Percentiles rank a stretch among this genome's conserved stretches.
phyloP scores from a whole-genome alignment of 2,329 filamentous ascomycete genomes.

The Nannizzia gypsea region DNA sequence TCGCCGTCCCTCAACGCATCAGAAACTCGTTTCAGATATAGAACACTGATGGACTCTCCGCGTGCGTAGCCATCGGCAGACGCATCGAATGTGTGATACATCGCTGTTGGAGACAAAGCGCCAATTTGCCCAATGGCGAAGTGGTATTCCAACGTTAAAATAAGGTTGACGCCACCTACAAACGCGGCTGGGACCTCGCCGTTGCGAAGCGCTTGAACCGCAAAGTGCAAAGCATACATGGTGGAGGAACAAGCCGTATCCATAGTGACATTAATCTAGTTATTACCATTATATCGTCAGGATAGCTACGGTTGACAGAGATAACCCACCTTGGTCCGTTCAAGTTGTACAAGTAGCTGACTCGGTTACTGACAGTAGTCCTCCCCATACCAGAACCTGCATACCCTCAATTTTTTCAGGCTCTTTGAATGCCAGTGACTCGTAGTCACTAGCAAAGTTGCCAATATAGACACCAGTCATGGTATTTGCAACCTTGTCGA shows the following conservation, averaged over 20 bases:
- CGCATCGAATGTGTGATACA: slow-evolving; percentile 9
- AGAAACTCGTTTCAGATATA: too few relatives aligned
- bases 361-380: slow-evolving; percentile 8
- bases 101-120: slow-evolving; percentile 13
- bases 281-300: not conserved
- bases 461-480: not conserved
- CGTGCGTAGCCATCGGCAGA: too few relatives aligned
- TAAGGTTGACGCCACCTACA: not conserved
- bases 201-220: slow-evolving; percentile 1
- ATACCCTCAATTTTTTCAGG: not conserved
- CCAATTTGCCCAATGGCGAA: not conserved
- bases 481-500: not conserved
- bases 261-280: not conserved
- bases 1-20: too few relatives aligned
- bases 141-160: not conserved
- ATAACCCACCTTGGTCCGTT: slow-evolving; percentile 8
- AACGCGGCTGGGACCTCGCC: slow-evolving; percentile 14
- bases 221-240: slow-evolving; percentile 7
- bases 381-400: not conserved
- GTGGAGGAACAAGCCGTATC: slow-evolving; percentile 11
- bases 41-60: too few relatives aligned
- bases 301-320: not conserved
- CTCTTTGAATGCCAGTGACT: not conserved
- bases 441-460: not conserved
- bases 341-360: slow-evolving; percentile 13